Conservation (phyloP, 2,329 filamentous ascomycete genomes). For the Rutstroemia sp. region DNA sequence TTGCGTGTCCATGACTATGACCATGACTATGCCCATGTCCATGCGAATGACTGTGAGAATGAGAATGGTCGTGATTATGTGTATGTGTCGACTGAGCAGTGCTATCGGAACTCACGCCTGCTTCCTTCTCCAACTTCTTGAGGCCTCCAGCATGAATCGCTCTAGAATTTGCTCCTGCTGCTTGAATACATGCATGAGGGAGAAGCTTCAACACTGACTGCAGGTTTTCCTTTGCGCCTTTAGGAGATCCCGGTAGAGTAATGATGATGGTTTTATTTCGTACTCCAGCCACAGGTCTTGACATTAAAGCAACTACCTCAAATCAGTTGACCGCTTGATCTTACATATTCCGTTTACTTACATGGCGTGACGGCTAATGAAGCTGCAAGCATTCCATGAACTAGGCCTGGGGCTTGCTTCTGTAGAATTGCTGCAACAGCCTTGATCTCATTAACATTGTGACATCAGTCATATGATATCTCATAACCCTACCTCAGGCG, state of each 20-base stretch:
- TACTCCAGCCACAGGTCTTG: conserved; percentile 83
- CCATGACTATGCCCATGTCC: conserved; percentile 42
- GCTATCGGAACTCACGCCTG: conserved; percentile 44
- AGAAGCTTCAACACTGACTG: conserved; percentile 82
- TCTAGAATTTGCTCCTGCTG: conserved; percentile 75
- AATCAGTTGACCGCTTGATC: conserved; percentile 18
- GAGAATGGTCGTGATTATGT: conserved; percentile 39
- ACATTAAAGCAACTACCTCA: conserved; percentile 83
- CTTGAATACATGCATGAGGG: conserved; percentile 90
- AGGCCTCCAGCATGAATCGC: conserved; percentile 72
- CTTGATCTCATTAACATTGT: conserved; percentile 34
- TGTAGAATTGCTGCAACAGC: conserved; percentile 74
- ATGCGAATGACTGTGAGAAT: conserved; percentile 40
- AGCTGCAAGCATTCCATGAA: conserved; percentile 89
- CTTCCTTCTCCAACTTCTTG: conserved; percentile 76
- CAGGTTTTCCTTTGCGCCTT: conserved; percentile 90
- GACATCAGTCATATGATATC: neutral
- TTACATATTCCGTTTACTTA: conserved; percentile 37
- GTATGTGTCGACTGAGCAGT: conserved; percentile 32
- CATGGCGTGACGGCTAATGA: conserved; percentile 85
- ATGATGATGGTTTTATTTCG: conserved; percentile 75
- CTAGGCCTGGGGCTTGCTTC: conserved; percentile 78
- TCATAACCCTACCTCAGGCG: conserved; percentile 64
- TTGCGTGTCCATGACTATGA: conserved; percentile 54
- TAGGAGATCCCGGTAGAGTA: conserved; percentile 89